Conservation (phyloP, 2,329 filamentous ascomycete species). For the Fusarium sp. region DNA sequence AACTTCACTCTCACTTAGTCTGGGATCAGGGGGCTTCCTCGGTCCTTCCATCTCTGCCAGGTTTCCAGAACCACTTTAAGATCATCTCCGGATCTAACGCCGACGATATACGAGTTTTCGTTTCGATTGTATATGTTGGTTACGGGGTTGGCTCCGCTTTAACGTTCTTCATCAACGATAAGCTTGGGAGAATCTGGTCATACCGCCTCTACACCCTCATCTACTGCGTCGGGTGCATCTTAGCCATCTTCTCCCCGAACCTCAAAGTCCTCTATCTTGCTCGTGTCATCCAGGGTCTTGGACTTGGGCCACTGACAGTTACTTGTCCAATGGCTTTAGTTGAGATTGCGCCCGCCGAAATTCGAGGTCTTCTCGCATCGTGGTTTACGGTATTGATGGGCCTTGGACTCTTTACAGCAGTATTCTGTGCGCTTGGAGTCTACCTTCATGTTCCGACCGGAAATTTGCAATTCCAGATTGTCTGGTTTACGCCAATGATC, state of each 20-base stretch:
- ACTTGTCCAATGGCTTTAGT: no score
- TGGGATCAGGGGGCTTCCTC: not conserved
- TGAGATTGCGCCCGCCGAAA: no score
- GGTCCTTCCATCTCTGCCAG: not conserved
- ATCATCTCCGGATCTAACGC: not conserved
- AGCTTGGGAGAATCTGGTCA: not conserved
- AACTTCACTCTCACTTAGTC: no score
- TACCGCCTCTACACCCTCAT: conserved; percentile 1
- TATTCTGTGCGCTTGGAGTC: no score
- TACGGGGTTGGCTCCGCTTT: not conserved
- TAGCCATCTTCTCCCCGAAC: not conserved
- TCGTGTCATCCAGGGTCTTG: not conserved
- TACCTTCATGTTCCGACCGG: no score
- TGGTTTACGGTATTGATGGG: no score
- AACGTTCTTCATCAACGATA: not conserved
- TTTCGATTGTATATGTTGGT: not conserved
- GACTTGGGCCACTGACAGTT: not conserved
- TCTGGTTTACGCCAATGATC: no score
- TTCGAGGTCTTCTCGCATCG: no score
- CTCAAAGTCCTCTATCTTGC: not conserved
- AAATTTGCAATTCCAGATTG: no score
- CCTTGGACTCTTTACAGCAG: no score
- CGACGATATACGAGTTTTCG: not conserved
- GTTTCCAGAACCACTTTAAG: not conserved
- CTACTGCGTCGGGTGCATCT: not conserved